Base-by-base conservation (phyloP, 1,284 basidiomycete genomes). In the Leccinum angustisporum region DNA sequence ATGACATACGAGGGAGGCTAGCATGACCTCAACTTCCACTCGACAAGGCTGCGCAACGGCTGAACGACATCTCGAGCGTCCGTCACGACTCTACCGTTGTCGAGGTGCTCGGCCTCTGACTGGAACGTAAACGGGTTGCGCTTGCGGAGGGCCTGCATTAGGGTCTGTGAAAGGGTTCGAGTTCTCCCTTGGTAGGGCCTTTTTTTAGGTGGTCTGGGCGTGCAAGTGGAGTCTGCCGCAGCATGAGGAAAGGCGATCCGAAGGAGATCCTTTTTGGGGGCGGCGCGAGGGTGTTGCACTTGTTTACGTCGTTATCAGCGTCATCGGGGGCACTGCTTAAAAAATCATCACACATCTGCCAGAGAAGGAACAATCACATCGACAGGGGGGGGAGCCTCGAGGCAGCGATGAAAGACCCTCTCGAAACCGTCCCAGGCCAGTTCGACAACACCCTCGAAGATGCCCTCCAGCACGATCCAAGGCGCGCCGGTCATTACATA, bases 401-500 rank as follows among this genome's bases (percentile, higher is more conserved):
- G 21, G 36, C 36, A 38, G 21, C 11, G n/a, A 54, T 54, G 27
- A 6, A 60, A 55, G 53, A 27, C 25, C 54, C 59, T 3, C 63
- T 70, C 14, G 67, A 69, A 36, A 68, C 79, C 56, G 78, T 71
- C 54, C 70, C 68, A 36, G 81, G 83, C 21, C 86, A 85, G 65
- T 85, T 86, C 65, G 82, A 86, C 64, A 83, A 86, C 67, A 80
- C 80, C 2, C 36, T 58, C n/a, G 66, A 68, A 30, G 61, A 58
- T 14, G 56, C 14, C 3, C 59, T 61, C 11, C 60, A 62, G 51
- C 60, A 53, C 62, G 65, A 72, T 59, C 59, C 68, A 27, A 71
- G 80, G 34, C 70, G 68, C 55, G 78, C 75, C 16, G 72, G 79
- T 7, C 68, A 75, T 13, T 83, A 82, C 64, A 82, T 87, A 61